Evolutionary conservation across 78 protist species (phyloP).

Genomic region (Isochrysis galbana): DNA sequence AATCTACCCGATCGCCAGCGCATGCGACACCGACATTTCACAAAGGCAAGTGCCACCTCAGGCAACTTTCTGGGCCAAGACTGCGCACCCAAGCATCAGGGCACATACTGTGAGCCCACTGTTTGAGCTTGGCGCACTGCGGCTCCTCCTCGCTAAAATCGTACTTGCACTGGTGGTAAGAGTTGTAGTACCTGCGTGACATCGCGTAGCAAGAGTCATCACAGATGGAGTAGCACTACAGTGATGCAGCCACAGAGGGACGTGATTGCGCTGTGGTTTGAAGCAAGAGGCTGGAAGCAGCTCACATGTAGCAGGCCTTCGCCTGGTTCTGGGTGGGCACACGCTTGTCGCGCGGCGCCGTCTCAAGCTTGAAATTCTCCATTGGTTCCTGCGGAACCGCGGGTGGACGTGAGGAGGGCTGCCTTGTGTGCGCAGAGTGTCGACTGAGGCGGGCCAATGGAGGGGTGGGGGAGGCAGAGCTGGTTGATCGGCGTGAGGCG

Average conservation of each 20-base stretch:
- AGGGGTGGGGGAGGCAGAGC: too few species aligned
- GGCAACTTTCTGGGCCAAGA: too few species aligned
- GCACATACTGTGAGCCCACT: background rate
- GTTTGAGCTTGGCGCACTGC: background rate
- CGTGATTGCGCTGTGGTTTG: background rate
- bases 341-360: background rate
- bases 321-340: slow-evolving; percentile 5
- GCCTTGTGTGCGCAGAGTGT: too few species aligned
- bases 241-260: background rate
- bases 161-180: slow-evolving; percentile 12
- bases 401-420: too few species aligned
- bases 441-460: too few species aligned
- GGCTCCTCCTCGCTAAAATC: background rate
- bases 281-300: background rate
- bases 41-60: too few species aligned
- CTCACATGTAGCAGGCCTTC: background rate
- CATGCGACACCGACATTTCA: too few species aligned
- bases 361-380: background rate
- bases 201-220: too few species aligned
- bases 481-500: too few species aligned
- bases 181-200: slow-evolving; percentile 8
- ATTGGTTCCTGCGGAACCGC: too few species aligned
- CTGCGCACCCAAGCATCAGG: background rate
- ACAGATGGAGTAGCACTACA: background rate
- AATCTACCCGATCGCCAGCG: too few species aligned